phyloP scores from a whole-genome alignment of 257 asterid species.

The Solanum megistacrolobum region DNA sequence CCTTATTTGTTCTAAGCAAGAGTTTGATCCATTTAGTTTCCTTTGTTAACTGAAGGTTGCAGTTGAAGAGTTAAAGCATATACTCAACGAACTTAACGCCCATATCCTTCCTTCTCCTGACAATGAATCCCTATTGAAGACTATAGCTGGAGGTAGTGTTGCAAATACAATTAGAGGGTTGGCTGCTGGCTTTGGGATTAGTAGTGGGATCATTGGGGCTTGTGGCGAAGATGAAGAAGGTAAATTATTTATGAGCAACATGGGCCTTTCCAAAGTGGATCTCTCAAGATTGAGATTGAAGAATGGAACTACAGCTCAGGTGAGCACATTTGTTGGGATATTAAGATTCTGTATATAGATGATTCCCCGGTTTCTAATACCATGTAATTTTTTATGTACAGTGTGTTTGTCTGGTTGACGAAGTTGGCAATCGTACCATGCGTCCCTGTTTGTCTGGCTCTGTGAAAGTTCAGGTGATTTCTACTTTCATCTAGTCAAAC shows the following conservation, averaged over 20 bases:
- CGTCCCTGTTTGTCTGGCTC: constrained; percentile 87
- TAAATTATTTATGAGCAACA: constrained; percentile 54
- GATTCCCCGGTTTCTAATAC: neutral
- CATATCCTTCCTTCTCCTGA: constrained; percentile 40
- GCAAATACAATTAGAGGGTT: constrained; percentile 93
- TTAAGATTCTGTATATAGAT: neutral
- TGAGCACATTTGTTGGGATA: constrained; percentile 9
- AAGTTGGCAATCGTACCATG: constrained; percentile 90
- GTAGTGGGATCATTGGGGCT: constrained; percentile 90
- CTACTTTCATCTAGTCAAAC: neutral
- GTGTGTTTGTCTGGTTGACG: constrained; percentile 98
- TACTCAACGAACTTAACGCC: constrained; percentile 48
- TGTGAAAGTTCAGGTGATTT: constrained; percentile 79
- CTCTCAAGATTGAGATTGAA: constrained; percentile 72
- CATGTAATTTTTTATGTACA: constrained; percentile 18
- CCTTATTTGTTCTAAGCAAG: neutral
- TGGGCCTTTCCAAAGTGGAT: constrained; percentile 65
- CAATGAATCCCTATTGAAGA: constrained; percentile 37
- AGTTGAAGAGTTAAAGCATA: constrained; percentile 58
- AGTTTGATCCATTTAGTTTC: neutral
- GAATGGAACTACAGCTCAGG: constrained; percentile 81
- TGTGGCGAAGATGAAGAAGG: constrained; percentile 90
- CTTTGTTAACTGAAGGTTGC: constrained; percentile 46
- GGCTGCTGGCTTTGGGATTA: constrained; percentile 78
- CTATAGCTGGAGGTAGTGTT: constrained; percentile 97